A percentile compares a stretch with the other conserved stretches of the same genome.
Conservation (phyloP, 768 basidiomycete species). For the Panaeolus papilionaceus region DNA sequence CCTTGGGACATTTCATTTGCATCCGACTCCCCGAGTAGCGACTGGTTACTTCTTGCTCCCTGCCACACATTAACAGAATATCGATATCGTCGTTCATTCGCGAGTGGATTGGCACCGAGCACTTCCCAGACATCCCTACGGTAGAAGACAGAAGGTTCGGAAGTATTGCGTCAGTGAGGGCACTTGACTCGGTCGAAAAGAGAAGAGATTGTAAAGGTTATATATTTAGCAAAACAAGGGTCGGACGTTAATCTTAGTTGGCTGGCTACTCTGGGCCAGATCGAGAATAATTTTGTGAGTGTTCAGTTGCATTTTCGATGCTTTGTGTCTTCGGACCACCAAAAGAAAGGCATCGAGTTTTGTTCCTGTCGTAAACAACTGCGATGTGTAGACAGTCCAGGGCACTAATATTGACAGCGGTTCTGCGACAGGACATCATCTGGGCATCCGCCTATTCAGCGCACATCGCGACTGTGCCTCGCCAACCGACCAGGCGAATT, state of each 20-base stretch:
- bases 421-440: background rate
- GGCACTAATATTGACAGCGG: background rate
- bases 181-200: background rate
- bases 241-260: background rate
- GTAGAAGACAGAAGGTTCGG: background rate
- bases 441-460: no score
- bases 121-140: slow-evolving; percentile 1
- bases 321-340: background rate
- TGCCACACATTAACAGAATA: background rate
- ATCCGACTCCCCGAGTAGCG: background rate
- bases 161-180: background rate
- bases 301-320: background rate
- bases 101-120: background rate
- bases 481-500: background rate
- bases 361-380: no score
- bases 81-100: background rate
- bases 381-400: background rate
- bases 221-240: background rate
- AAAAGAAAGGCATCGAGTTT: background rate
- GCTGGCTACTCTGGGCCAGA: background rate
- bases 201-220: background rate
- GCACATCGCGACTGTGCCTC: background rate
- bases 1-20: background rate
- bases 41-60: background rate
- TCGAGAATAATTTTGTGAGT: background rate